These are phyloP conservation scores for Schizophyllum amplum DNA, from an alignment of 1,284 basidiomycete genomes.

Conservation along the genomic window DNA sequence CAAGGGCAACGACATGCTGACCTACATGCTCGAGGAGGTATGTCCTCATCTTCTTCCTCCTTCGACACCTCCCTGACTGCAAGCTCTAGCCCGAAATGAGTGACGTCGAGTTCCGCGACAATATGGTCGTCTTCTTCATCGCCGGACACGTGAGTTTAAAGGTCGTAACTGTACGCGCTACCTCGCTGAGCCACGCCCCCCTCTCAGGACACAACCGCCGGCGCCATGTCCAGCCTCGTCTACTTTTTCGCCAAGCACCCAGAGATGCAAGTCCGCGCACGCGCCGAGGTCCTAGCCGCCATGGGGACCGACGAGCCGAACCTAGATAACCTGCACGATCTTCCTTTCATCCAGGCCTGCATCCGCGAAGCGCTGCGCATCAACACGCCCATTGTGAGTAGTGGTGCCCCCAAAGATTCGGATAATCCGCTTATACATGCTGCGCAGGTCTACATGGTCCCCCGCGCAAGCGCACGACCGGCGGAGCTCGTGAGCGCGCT, in stretches of 20 bases:
- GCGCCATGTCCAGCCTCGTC: constrained; percentile 21
- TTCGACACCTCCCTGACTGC: background rate
- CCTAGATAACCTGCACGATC: constrained; percentile 15
- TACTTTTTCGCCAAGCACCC: constrained; percentile 25
- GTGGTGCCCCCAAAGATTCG: background rate
- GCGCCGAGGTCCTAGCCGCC: constrained; percentile 18
- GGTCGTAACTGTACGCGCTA: background rate
- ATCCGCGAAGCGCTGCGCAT: constrained; percentile 26
- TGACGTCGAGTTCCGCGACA: constrained; percentile 22
- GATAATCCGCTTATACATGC: background rate
- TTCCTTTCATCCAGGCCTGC: constrained; percentile 22
- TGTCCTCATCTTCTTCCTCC: background rate
- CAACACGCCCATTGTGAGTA: constrained; percentile 21
- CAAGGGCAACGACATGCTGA: constrained; percentile 23
- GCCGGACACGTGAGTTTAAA: constrained; percentile 21
- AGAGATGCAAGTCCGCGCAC: constrained; percentile 19
- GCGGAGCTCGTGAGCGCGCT: constrained; percentile 12
- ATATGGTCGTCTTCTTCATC: constrained; percentile 26
- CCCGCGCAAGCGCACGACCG: constrained; percentile 16
- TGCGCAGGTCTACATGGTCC: constrained; percentile 15
- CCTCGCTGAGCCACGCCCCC: background rate
- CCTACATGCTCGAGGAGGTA: constrained; percentile 23
- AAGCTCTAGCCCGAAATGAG: constrained; percentile 15
- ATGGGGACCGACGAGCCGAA: constrained; percentile 18
- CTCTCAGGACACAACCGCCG: constrained; percentile 24